Conservation (phyloP, 2,329 filamentous ascomycete species). For the Neurospora sp. region DNA sequence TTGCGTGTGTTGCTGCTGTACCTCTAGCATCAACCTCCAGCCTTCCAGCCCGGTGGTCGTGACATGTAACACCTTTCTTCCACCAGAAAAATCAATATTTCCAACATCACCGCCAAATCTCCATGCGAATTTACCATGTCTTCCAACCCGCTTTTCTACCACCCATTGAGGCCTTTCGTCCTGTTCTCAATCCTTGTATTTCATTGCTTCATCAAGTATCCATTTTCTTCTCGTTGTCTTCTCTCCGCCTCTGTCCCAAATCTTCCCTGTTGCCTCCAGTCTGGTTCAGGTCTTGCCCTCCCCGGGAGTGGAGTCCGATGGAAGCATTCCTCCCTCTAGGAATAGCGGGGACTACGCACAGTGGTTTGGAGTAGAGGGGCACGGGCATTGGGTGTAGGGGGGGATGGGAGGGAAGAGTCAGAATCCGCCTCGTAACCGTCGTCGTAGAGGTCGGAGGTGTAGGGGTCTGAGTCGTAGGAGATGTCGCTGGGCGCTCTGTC, state of each 20-base stretch:
- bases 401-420: neutral
- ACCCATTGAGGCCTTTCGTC: neutral
- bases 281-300: too few species aligned
- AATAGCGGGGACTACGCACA: neutral
- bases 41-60: too few species aligned
- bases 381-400: neutral
- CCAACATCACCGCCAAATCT: neutral
- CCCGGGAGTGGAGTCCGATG: neutral
- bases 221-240: neutral
- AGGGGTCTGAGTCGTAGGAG: neutral
- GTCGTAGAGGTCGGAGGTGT: neutral
- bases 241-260: neutral
- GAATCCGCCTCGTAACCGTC: neutral
- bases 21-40: too few species aligned
- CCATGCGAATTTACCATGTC: neutral
- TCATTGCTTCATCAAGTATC: neutral
- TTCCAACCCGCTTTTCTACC: neutral
- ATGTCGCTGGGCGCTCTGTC: neutral
- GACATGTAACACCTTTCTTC: neutral
- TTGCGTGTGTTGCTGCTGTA: neutral
- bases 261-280: neutral
- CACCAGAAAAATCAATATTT: neutral
- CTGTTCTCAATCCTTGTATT: neutral
- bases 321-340: neutral
- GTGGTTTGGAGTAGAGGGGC: neutral